Conservation (phyloP, 208 protist species). For the Trypanosoma platydactyli region DNA sequence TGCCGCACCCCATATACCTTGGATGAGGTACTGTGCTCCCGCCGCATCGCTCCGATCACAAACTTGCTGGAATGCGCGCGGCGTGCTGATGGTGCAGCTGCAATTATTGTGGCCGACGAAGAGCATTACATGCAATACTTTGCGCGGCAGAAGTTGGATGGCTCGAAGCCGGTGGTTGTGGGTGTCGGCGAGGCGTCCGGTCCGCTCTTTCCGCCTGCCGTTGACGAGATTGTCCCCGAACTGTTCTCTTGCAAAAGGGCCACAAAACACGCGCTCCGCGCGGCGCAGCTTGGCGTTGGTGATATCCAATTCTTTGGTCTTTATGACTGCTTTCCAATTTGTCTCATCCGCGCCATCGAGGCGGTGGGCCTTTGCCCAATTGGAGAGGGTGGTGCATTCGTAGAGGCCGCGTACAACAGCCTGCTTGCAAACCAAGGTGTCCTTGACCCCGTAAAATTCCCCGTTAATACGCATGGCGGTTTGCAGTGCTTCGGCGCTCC, state of each 20-base stretch:
- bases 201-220: conserved; percentile 60
- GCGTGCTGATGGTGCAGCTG: conserved; percentile 65
- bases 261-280: conserved; percentile 45
- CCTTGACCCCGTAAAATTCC: conserved; percentile 39
- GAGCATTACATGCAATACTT: conserved; percentile 40
- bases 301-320: conserved; percentile 83
- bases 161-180: conserved; percentile 40
- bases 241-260: conserved; percentile 65
- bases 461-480: conserved; percentile 80
- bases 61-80: conserved; percentile 63
- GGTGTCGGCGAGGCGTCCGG: conserved; percentile 60
- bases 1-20: conserved; percentile 41
- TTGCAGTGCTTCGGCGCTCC: conserved; percentile 78
- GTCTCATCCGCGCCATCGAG: conserved; percentile 73
- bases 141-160: conserved; percentile 15
- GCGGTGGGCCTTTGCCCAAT: conserved; percentile 51
- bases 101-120: conserved; percentile 58
- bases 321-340: conserved; percentile 87
- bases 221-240: conserved; percentile 50
- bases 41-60: conserved; percentile 54
- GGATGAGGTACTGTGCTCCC: conserved; percentile 44
- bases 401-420: conserved; percentile 50
- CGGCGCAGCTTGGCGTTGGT: conserved; percentile 38
- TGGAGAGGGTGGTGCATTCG: conserved; percentile 55
- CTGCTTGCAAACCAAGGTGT: conserved; percentile 31